Conservation (phyloP, 2,329 filamentous ascomycete species). For the Aspergillus latus region DNA sequence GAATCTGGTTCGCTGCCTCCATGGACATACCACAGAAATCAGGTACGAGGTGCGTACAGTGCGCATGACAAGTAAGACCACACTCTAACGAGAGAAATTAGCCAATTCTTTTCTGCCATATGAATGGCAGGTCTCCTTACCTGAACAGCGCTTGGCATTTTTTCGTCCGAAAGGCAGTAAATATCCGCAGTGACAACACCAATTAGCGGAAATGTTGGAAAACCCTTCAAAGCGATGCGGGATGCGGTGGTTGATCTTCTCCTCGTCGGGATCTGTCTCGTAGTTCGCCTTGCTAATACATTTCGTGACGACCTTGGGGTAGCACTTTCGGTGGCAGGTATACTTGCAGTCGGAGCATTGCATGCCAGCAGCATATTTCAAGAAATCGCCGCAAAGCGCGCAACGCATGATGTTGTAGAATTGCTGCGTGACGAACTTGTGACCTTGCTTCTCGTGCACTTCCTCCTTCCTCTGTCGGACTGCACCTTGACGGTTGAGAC, state of each 20-base stretch:
- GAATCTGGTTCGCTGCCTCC: conserved; percentile 91
- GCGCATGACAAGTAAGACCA: conserved; percentile 81
- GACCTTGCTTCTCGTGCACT: conserved; percentile 96
- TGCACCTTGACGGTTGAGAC: conserved; percentile 90
- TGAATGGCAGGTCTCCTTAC: conserved; percentile 46
- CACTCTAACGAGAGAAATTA: conserved; percentile 63
- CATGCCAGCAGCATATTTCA: conserved; percentile 98
- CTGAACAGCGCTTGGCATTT: conserved; percentile 87
- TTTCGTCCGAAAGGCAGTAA: conserved; percentile 92
- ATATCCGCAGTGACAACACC: conserved; percentile 99
- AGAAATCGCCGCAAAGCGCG: conserved; percentile 93
- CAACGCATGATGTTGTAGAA: conserved; percentile 99
- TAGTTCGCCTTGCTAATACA: conserved; percentile 99
- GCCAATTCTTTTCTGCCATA: not conserved
- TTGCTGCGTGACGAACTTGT: conserved; percentile 98
- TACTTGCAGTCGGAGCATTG: conserved; percentile 99
- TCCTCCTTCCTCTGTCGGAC: conserved; percentile 98
- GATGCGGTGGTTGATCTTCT: conserved; percentile 99
- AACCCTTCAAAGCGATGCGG: conserved; percentile 97
- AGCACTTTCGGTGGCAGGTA: conserved; percentile 98
- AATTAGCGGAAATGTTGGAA: conserved; percentile 96
- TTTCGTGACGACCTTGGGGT: conserved; percentile 94
- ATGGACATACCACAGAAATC: conserved; percentile 99
- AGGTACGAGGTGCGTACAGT: conserved; percentile 91
- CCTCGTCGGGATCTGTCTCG: conserved; percentile 96